Percentiles rank a stretch among this genome's conserved stretches.
Conservation (phyloP, 176 grass and related monocot species). For the Eleusine coracana region DNA sequence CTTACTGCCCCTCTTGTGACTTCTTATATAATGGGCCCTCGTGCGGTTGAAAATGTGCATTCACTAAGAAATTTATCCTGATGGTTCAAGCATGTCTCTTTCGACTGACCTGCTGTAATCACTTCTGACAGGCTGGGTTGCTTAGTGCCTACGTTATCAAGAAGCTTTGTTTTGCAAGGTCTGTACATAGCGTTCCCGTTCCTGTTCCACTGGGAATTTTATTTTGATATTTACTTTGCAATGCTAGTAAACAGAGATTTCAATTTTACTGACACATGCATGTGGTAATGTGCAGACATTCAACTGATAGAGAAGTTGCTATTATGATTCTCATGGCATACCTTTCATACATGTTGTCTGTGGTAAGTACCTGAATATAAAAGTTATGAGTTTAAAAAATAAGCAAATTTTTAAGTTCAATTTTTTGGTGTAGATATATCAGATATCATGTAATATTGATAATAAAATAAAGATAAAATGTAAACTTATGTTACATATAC, state of each 20-base stretch:
- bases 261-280: conserved; percentile 13
- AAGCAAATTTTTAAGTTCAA: neutral
- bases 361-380: conserved; percentile 58
- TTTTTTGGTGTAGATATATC: neutral
- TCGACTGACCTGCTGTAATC: conserved; percentile 35
- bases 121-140: conserved; percentile 73
- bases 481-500: conserved; percentile 23
- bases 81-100: conserved; percentile 30
- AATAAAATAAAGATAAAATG: neutral
- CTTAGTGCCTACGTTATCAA: conserved; percentile 94
- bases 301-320: conserved; percentile 96
- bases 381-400: conserved; percentile 5
- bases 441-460: conserved; percentile 20
- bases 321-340: conserved; percentile 98
- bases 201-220: neutral
- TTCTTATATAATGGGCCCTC: neutral
- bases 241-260: conserved; percentile 13
- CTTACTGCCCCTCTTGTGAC: neutral
- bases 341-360: conserved; percentile 89
- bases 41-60: neutral
- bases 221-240: conserved; percentile 3
- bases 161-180: conserved; percentile 92
- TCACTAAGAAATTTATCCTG: conserved; percentile 18
- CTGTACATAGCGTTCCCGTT: conserved; percentile 40
- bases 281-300: conserved; percentile 63